A percentile compares a stretch with the other conserved stretches of the same genome.
phyloP scores from a whole-genome alignment of 305 asterid species.

The Rubia tinctorum region DNA sequence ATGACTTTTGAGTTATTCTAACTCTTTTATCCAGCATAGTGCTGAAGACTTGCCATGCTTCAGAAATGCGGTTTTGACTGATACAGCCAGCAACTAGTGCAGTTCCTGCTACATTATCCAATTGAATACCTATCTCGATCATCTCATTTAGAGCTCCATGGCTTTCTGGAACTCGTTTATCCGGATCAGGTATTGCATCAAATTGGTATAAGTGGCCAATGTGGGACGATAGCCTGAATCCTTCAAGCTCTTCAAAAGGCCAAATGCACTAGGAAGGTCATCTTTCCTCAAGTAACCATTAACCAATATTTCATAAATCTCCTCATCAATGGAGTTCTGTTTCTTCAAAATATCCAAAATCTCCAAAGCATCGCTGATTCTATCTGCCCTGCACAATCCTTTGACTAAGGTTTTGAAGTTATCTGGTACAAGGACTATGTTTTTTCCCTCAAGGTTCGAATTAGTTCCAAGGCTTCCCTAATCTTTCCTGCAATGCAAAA shows the following conservation, averaged over 20 bases:
- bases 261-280: slow-evolving; percentile 47
- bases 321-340: slow-evolving; percentile 34
- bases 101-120: slow-evolving; percentile 63
- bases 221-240: slow-evolving; percentile 39
- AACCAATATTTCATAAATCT: slow-evolving; percentile 47
- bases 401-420: slow-evolving; percentile 53
- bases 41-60: slow-evolving; percentile 56
- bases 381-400: slow-evolving; percentile 71
- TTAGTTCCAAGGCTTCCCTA: slow-evolving; percentile 70
- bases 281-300: slow-evolving; percentile 53
- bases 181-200: slow-evolving; percentile 64
- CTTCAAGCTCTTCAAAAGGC: slow-evolving; percentile 51
- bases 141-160: slow-evolving; percentile 59
- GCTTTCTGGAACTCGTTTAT: slow-evolving; percentile 58
- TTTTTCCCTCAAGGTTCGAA: slow-evolving; percentile 59
- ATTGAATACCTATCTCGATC: slow-evolving; percentile 46
- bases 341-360: slow-evolving; percentile 76
- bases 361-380: slow-evolving; percentile 71
- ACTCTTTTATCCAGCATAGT: slow-evolving; percentile 56
- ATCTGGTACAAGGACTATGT: slow-evolving; percentile 38
- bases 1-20: slow-evolving; percentile 46
- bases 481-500: slow-evolving; percentile 70
- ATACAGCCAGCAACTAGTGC: slow-evolving; percentile 59
- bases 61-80: slow-evolving; percentile 50
- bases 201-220: slow-evolving; percentile 52